These are phyloP conservation scores for Tuber melanosporum DNA, from an alignment of 495 filamentous ascomycete genomes.

Conservation along the genomic window DNA sequence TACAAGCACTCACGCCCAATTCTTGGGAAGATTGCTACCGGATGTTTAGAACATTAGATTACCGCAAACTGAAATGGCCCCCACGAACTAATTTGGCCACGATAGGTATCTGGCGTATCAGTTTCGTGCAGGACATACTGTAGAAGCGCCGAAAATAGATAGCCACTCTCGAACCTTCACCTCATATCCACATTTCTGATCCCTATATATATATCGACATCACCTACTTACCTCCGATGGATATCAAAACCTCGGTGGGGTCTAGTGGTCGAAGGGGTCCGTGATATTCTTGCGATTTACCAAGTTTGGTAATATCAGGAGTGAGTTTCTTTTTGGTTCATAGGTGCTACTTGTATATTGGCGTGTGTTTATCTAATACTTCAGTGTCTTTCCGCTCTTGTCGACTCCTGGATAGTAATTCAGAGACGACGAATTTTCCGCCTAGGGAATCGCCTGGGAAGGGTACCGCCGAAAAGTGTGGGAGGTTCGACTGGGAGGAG, in stretches of 20 bases:
- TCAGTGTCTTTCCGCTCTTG: constrained; percentile 12
- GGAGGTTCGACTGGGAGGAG: constrained; percentile 2
- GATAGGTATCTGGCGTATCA: neutral
- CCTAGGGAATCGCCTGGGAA: too few relatives aligned
- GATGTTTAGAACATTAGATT: neutral
- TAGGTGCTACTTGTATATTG: too few relatives aligned
- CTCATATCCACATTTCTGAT: neutral
- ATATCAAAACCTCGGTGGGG: constrained; percentile 6
- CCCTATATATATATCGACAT: neutral
- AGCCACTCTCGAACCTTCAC: neutral
- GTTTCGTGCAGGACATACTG: neutral
- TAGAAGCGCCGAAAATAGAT: neutral
- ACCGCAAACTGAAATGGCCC: neutral
- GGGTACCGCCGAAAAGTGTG: neutral
- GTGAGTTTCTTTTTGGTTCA: too few relatives aligned
- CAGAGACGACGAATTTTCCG: constrained; percentile 9
- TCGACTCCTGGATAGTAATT: constrained; percentile 9
- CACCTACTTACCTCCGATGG: constrained; percentile 2
- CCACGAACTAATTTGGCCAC: neutral
- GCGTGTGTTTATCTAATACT: constrained; percentile 26
- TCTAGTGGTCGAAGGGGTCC: too few relatives aligned
- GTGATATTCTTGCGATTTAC: too few relatives aligned
- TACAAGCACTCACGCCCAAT: neutral
- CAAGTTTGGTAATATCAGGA: too few relatives aligned
- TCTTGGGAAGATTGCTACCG: neutral